A percentile compares a stretch with the other conserved stretches of the same genome.
phyloP scores from a whole-genome alignment of 2,329 filamentous ascomycete genomes.

The Hymenoscyphus linearis region DNA sequence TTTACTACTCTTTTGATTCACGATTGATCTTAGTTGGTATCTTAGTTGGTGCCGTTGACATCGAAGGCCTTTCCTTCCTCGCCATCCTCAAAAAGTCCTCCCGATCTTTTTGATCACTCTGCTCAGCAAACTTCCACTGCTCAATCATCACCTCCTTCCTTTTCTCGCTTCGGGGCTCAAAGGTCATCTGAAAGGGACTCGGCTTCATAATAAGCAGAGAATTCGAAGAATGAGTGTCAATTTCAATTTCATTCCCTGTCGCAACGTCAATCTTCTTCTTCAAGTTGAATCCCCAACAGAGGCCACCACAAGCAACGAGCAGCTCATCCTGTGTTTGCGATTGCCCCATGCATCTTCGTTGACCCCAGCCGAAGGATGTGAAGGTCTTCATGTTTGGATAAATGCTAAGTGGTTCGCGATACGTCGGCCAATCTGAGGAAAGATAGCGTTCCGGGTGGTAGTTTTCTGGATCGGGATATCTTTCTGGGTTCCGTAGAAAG shows the following conservation, averaged over 20 bases:
- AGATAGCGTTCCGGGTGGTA: constrained; percentile 43
- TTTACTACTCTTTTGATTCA: too few species aligned
- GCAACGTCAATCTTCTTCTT: constrained; percentile 22
- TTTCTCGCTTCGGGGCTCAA: constrained; percentile 37
- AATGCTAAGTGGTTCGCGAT: constrained; percentile 41
- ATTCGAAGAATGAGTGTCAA: constrained; percentile 12
- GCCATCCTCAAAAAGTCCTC: constrained; percentile 24
- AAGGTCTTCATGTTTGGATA: constrained; percentile 56
- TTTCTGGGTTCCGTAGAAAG: constrained; percentile 29
- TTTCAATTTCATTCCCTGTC: constrained; percentile 11
- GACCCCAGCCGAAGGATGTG: constrained; percentile 40
- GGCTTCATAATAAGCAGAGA: constrained; percentile 41
- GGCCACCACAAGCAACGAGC: constrained; percentile 2
- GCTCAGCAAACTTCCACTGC: constrained; percentile 27
- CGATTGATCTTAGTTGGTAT: too few species aligned
- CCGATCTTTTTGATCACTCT: constrained; percentile 25
- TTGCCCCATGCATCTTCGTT: constrained; percentile 4
- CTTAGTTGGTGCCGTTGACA: too few species aligned
- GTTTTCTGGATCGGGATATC: constrained; percentile 38
- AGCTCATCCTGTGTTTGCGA: constrained; percentile 4
- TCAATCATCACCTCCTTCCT: constrained; percentile 36
- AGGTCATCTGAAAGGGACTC: constrained; percentile 39
- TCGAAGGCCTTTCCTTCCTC: not conserved
- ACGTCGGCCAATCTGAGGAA: constrained; percentile 31
- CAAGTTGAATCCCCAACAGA: constrained; percentile 5